phyloP scores from a whole-genome alignment of 2,329 filamentous ascomycete genomes.

The Didymella sp. region DNA sequence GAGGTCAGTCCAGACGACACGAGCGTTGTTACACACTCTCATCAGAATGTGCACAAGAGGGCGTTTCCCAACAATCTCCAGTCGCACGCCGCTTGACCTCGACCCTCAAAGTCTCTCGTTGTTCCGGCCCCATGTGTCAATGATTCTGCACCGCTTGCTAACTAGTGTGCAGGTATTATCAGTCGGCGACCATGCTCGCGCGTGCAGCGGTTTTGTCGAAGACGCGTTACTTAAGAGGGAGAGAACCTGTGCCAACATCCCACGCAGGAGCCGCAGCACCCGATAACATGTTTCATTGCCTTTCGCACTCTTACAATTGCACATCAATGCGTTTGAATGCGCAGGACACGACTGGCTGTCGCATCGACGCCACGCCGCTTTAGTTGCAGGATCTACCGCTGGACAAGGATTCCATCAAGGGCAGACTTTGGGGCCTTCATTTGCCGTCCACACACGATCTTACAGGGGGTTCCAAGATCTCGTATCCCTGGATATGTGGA shows the following conservation, averaged over 20 bases:
- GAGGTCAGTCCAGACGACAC: conserved; percentile 7
- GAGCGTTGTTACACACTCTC: conserved; percentile 24
- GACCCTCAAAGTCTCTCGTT: conserved; percentile 7
- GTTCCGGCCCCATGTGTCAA: conserved; percentile 17
- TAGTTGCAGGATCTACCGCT: conserved; percentile 25
- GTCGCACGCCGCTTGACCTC: conserved; percentile 9
- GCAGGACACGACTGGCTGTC: conserved; percentile 5
- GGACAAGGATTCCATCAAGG: conserved; percentile 6
- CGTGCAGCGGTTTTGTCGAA: conserved; percentile 22
- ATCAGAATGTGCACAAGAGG: conserved; percentile 4
- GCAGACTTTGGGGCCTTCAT: conserved; percentile 15
- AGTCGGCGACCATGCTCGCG: conserved; percentile 2
- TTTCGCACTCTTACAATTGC: conserved; percentile 4
- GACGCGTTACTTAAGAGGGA: conserved; percentile 14
- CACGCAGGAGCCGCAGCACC: conserved; percentile 1
- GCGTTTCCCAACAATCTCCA: conserved; percentile 3
- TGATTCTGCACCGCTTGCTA: not conserved
- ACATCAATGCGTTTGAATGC: conserved; percentile 3
- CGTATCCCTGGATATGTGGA: conserved; percentile 21
- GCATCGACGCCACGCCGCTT: conserved; percentile 15
- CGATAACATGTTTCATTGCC: conserved; percentile 18
- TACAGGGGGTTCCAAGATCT: conserved; percentile 27
- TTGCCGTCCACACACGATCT: conserved; percentile 20
- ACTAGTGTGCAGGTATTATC: not conserved
- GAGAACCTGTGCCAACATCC: conserved; percentile 11